Conservation (phyloP, 2,329 filamentous ascomycete genomes). For the Aurifilum marmelostoma region DNA sequence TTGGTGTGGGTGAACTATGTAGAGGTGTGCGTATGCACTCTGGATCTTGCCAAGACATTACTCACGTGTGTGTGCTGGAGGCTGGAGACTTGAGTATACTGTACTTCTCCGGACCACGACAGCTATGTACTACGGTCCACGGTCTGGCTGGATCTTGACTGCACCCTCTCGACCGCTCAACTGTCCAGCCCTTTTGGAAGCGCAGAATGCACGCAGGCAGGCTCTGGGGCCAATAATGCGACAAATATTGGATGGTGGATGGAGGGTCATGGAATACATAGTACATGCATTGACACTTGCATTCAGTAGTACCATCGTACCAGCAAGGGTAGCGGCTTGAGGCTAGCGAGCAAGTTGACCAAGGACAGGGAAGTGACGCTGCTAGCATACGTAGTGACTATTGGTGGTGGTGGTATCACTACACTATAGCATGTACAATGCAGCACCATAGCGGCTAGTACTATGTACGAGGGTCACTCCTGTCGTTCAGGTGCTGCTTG, state of each 20-base stretch:
- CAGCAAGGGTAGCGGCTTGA: not conserved
- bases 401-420: not conserved
- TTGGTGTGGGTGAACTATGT: too few relatives aligned
- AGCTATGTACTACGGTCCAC: not conserved
- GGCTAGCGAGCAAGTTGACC: not conserved
- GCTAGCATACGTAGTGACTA: not conserved
- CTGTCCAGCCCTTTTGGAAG: too few relatives aligned
- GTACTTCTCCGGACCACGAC: not conserved
- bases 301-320: too few relatives aligned
- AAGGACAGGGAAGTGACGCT: not conserved
- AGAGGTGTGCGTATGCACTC: not conserved
- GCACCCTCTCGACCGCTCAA: too few relatives aligned
- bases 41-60: constrained; percentile 1
- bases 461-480: too few relatives aligned
- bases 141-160: too few relatives aligned
- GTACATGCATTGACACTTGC: not conserved
- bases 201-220: too few relatives aligned
- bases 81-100: not conserved
- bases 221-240: not conserved
- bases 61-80: not conserved
- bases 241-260: not conserved
- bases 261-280: not conserved
- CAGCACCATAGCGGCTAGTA: too few relatives aligned
- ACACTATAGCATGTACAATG: not conserved
- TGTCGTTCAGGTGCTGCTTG: not conserved